Percentiles rank a stretch among this genome's conserved stretches.
Conservation (phyloP, 1,284 basidiomycete genomes). For the Macrocybe sp. region DNA sequence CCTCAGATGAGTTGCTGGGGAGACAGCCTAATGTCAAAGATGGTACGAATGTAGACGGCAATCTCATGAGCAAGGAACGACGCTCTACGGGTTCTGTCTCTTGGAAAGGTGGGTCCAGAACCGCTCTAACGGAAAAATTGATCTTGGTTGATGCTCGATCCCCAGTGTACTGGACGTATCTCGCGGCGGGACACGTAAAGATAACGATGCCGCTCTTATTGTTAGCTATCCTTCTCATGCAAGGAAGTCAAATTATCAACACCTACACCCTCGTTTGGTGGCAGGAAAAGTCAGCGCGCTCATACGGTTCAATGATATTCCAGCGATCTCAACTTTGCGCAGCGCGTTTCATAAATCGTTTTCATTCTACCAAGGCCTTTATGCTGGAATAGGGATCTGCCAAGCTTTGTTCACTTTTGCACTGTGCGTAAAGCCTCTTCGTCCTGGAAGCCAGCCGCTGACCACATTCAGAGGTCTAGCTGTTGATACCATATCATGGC, state of each 20-base stretch:
- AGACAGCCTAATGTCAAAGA: constrained; percentile 36
- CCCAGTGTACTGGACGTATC: constrained; percentile 66
- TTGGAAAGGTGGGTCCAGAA: constrained; percentile 35
- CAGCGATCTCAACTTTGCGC: constrained; percentile 8
- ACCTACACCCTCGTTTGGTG: constrained; percentile 69
- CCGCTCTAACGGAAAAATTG: background rate
- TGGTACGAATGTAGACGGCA: constrained; percentile 58
- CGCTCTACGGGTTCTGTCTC: constrained; percentile 65
- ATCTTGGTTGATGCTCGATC: constrained; percentile 1
- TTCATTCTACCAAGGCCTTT: constrained; percentile 69
- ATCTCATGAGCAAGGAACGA: constrained; percentile 58
- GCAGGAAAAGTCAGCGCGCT: constrained; percentile 51
- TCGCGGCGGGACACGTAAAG: constrained; percentile 57
- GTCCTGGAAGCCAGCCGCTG: background rate
- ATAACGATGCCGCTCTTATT: constrained; percentile 57
- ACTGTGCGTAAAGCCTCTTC: constrained; percentile 31
- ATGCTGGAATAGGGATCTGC: constrained; percentile 57
- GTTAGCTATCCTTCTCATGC: constrained; percentile 56
- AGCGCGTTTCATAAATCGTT: constrained; percentile 45
- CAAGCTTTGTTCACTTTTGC: constrained; percentile 64
- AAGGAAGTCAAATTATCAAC: constrained; percentile 51
- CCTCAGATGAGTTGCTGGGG: constrained; percentile 32
- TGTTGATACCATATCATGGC: constrained; percentile 53
- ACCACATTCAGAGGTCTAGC: constrained; percentile 39
- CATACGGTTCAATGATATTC: background rate